Conservation (phyloP, 2,329 filamentous ascomycete species). For the Fonsecaea erecta region DNA sequence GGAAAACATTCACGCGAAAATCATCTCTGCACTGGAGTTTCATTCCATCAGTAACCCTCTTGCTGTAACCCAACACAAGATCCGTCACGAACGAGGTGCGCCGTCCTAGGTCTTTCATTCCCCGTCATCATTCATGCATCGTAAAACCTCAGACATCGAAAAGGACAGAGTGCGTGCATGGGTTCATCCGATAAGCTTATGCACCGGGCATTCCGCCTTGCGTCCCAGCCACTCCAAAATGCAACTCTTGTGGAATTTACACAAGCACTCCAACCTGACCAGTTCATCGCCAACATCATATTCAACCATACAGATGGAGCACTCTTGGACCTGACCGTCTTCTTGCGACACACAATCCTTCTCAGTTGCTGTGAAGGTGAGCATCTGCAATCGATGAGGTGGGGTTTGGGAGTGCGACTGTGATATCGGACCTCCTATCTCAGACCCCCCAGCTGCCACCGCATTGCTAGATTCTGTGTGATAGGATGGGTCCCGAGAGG, state of each 20-base stretch:
- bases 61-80: background rate
- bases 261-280: slow-evolving; percentile 65
- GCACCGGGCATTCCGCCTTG: slow-evolving; percentile 65
- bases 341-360: slow-evolving; percentile 65
- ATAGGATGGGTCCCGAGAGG: slow-evolving; percentile 28
- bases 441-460: background rate
- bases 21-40: background rate
- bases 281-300: slow-evolving; percentile 64
- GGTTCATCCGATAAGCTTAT: slow-evolving; percentile 50
- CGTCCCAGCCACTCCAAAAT: slow-evolving; percentile 66
- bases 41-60: no score
- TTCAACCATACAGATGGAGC: slow-evolving; percentile 68
- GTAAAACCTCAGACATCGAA: slow-evolving; percentile 6
- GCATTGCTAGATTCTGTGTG: slow-evolving; percentile 27
- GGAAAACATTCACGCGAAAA: background rate
- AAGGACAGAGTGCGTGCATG: background rate
- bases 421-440: background rate
- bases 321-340: slow-evolving; percentile 61
- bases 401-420: slow-evolving; percentile 24
- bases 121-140: background rate
- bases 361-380: slow-evolving; percentile 62
- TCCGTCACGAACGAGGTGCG: background rate
- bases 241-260: slow-evolving; percentile 66
- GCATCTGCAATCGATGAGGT: slow-evolving; percentile 44
- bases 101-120: background rate